These are phyloP conservation scores for Rauvolfia tetraphylla DNA, from an alignment of 257 asterid genomes.

Conservation along the genomic window DNA sequence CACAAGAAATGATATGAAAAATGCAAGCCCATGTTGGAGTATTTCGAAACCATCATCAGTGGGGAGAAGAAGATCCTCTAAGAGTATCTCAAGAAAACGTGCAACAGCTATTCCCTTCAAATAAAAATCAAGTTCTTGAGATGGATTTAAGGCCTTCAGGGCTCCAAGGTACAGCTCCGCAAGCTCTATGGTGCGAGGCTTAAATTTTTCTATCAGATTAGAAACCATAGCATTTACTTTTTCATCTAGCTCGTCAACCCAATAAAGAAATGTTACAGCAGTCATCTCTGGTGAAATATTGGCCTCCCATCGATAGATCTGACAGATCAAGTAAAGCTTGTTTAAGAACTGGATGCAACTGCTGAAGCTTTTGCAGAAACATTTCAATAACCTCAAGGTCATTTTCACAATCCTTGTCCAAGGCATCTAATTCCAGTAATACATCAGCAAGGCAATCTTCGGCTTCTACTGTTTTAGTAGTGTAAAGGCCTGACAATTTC, in stretches of 20 bases:
- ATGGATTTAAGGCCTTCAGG: background rate
- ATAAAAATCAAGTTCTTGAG: background rate
- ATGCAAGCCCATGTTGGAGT: background rate
- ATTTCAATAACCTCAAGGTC: background rate
- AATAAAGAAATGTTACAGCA: background rate
- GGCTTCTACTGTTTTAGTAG: background rate
- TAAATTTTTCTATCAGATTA: background rate
- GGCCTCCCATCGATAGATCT: background rate
- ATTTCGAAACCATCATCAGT: background rate
- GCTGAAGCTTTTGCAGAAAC: background rate
- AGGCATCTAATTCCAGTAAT: background rate
- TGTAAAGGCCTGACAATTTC: background rate
- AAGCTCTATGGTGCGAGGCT: background rate
- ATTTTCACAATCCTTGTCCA: too few species aligned
- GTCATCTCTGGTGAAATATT: background rate
- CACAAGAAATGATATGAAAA: background rate
- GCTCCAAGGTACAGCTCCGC: background rate
- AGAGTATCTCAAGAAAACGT: background rate
- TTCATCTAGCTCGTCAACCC: constrained; percentile 1
- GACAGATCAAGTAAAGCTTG: background rate
- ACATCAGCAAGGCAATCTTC: background rate
- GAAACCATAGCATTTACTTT: background rate
- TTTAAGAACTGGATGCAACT: background rate
- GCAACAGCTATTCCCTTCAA: background rate
- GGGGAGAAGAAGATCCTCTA: background rate